These are phyloP conservation scores for Aspergillus transmontanensis DNA, from an alignment of 2,329 filamentous ascomycete species.

Conservation along the genomic window DNA sequence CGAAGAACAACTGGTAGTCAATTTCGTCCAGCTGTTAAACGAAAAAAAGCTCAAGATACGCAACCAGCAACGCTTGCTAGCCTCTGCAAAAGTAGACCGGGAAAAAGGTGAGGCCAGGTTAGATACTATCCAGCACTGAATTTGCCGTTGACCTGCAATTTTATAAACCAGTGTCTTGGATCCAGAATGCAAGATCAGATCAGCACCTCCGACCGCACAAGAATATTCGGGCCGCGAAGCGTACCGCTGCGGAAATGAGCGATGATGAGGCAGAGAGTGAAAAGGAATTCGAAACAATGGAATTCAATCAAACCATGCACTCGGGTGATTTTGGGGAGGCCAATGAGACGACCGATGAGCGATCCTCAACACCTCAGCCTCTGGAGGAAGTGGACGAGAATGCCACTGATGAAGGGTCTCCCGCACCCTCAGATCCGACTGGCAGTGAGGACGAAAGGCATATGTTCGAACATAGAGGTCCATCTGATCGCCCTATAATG, in stretches of 20 bases:
- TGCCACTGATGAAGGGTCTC: constrained; percentile 33
- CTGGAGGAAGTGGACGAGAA: constrained; percentile 36
- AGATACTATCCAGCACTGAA: neutral
- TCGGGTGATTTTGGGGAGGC: constrained; percentile 9
- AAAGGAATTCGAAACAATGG: constrained; percentile 42
- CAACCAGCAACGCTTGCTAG: constrained; percentile 61
- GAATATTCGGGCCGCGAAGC: constrained; percentile 28
- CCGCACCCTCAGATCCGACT: neutral
- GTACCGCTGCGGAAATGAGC: constrained; percentile 24
- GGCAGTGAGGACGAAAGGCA: constrained; percentile 5
- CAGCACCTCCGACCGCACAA: constrained; percentile 16
- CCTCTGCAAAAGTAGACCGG: constrained; percentile 50
- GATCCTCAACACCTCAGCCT: constrained; percentile 32
- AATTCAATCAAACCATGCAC: constrained; percentile 28
- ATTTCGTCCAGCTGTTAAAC: constrained; percentile 61
- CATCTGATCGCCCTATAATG: constrained; percentile 10
- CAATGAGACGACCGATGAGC: constrained; percentile 30
- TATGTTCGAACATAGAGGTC: neutral
- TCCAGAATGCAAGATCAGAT: constrained; percentile 22
- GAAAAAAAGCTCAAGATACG: constrained; percentile 67
- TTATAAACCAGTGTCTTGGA: constrained; percentile 27
- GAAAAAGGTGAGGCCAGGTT: constrained; percentile 32
- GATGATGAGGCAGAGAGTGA: constrained; percentile 33
- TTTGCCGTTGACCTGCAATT: neutral
- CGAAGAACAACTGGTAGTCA: constrained; percentile 59